These are phyloP conservation scores for Kwoniella sp. DNA, from an alignment of 768 basidiomycete genomes.

Conservation along the genomic window DNA sequence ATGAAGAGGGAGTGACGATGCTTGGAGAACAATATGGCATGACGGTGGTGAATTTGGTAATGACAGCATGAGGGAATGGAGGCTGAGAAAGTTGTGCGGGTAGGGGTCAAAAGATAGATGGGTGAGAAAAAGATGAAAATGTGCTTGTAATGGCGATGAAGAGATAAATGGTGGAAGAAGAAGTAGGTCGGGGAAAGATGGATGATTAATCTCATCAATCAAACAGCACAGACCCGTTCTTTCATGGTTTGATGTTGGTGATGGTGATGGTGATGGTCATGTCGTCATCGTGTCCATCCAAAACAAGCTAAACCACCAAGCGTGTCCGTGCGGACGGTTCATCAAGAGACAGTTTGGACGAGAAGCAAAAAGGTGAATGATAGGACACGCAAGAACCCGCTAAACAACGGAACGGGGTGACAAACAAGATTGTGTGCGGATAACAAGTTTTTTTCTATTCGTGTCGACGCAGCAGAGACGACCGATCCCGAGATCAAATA, in stretches of 20 bases:
- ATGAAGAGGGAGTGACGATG: constrained; percentile 8
- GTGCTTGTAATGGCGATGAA: background rate
- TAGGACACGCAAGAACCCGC: no score
- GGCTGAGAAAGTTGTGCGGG: background rate
- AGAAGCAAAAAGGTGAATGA: background rate
- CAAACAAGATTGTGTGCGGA: no score
- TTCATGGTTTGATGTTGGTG: no score
- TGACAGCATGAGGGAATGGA: background rate
- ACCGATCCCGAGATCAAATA: background rate
- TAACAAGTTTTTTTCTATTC: no score
- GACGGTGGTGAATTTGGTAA: background rate
- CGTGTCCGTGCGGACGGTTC: background rate
- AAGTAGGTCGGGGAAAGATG: background rate
- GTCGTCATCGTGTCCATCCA: background rate
- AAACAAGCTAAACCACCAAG: no score
- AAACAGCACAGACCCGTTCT: no score
- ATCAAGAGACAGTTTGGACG: background rate
- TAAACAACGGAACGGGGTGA: no score
- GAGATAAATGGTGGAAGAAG: background rate
- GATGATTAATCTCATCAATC: no score
- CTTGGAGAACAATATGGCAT: constrained; percentile 22
- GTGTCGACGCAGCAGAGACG: no score
- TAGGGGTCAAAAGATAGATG: background rate
- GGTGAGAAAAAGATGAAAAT: background rate
- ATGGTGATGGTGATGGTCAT: background rate